Evolutionary conservation across 176 grass and related monocot species (phyloP), one percentile per base, ranked within the genome.

Genomic region (Phoenix roebelenii): DNA sequence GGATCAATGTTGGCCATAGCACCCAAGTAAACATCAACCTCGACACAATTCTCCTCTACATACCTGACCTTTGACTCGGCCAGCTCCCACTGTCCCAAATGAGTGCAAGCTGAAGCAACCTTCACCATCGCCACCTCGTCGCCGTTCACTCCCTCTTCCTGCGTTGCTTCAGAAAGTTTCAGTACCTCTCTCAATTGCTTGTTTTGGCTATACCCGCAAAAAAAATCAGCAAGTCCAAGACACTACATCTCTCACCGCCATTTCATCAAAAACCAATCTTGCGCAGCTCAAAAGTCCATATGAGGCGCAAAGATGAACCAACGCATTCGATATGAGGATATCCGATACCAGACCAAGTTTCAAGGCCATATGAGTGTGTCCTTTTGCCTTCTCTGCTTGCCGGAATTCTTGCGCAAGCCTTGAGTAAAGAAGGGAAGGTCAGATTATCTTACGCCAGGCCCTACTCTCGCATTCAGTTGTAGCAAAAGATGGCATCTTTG

Each of bases 91-190:
- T 72, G 75, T 65, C 78, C 81, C 56, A 82, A 57, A 49, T 50
- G 78, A 72, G 59, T 79, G 66, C 78, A 89, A 7, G 78, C 67
- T 54, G 71, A 89, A 58, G 82, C 19, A 64, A 76, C 58, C 67
- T 85, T 89, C 18, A 76, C 78, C 71, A 76, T 79, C 6, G 67
- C 79, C 54, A 85, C 18, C 28, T 89, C 69, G 69, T 85, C 72
- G 51, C 71, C 67, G 59, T 82, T 75, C 62, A 76, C 19, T 66
- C 70, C 85, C 39, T 60, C 66, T 55, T 35, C 22, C 17, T 62
- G 71, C 78, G 73, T 85, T 22, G 49, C 32, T 55, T 54, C 61
- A 18, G 79, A 85, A 50, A 79, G 57, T 9, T 15, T 3, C 59
- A 82, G 50, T 16, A 62, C 63, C 16, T 81, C 71, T 53, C 72